Evolutionary conservation across 805 yeast species (phyloP).

Genomic region (Candida pini): DNA sequence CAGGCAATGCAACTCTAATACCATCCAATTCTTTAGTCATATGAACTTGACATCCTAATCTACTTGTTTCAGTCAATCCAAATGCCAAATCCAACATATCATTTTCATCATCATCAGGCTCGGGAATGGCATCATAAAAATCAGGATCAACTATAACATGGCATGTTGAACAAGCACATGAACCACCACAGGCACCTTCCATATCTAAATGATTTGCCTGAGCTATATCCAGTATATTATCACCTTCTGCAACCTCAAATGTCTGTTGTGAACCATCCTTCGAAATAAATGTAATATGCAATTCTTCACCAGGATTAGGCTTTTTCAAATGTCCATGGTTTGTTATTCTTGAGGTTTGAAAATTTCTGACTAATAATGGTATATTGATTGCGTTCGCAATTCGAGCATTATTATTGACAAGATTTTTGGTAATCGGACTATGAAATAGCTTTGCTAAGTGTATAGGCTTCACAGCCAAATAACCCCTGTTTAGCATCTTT

Average conservation of each 20-base stretch:
- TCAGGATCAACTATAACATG: conserved; percentile 96
- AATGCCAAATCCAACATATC: conserved; percentile 98
- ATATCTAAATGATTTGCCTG: conserved; percentile 90
- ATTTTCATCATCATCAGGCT: conserved; percentile 96
- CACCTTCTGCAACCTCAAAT: conserved; percentile 88
- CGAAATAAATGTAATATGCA: conserved; percentile 80
- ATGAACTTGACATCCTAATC: conserved; percentile 89
- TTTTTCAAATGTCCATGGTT: conserved; percentile 82
- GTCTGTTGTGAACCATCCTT: conserved; percentile 84
- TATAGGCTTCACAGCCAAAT: too few species aligned
- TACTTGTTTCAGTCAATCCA: conserved; percentile 93
- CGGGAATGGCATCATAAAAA: conserved; percentile 83
- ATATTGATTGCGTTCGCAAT: background rate
- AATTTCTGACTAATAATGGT: conserved; percentile 4
- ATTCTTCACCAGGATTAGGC: conserved; percentile 91
- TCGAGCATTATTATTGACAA: background rate
- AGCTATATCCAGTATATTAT: conserved; percentile 86
- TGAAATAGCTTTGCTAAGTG: too few species aligned
- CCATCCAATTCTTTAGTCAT: conserved; percentile 93
- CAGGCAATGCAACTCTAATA: conserved; percentile 88
- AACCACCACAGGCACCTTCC: conserved; percentile 99
- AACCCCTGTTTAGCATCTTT: too few species aligned
- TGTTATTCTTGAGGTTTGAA: conserved; percentile 14
- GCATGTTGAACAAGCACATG: conserved; percentile 98
- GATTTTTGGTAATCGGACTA: too few species aligned